Evolutionary conservation across 805 yeast species (phyloP), one percentile per base, ranked within the genome.

Genomic region (Saccharomycopsis synnaedendra): DNA sequence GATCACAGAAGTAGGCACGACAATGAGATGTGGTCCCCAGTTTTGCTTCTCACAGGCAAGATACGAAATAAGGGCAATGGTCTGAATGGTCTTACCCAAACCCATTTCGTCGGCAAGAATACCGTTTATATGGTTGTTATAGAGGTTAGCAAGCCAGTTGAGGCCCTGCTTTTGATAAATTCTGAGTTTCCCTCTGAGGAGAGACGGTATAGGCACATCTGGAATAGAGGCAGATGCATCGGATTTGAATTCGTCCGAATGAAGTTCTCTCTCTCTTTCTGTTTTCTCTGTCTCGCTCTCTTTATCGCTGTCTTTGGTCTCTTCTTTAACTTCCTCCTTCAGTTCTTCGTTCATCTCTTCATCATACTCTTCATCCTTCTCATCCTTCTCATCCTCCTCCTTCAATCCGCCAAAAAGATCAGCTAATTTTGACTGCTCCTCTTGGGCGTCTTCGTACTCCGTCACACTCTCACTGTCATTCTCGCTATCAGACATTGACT

Each of bases 61-160:
- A 61, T 89, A 89, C 0, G 94, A 72, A 19, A 93, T 65, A 39
- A 93, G 65, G 0, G 97, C 77, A 45, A 93, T 93, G 0, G 98
- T 93, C 62, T 93, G 99, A 50, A 93, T 90, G 0, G 99, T 93
- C 61, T 93, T 93, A 55, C 94, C 98, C 39, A 93, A 72, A 47
- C 99, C 99, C 99, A 93, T 93, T 62, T 93, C 99, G 64, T 93
- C 99, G 1, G 99, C 99, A 42, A 93, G 71, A 45, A 93, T 93
- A 54, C 99, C 98, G 62, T 93, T 93, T 4, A 97, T 93, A 48
- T 85, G 79, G 58, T 86, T 86, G 61, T 86, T 86, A 66, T 89
- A 90, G 49, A 93, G 67, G 42, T 96, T 87, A 1, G 96, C 97
- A 43, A 93, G 67, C 99, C 99, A 93, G 56, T 93, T 94, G 37